These are phyloP conservation scores for Mesotaenium endlicherianum DNA, from an alignment of 139 green algal genomes.

Conservation along the genomic window DNA sequence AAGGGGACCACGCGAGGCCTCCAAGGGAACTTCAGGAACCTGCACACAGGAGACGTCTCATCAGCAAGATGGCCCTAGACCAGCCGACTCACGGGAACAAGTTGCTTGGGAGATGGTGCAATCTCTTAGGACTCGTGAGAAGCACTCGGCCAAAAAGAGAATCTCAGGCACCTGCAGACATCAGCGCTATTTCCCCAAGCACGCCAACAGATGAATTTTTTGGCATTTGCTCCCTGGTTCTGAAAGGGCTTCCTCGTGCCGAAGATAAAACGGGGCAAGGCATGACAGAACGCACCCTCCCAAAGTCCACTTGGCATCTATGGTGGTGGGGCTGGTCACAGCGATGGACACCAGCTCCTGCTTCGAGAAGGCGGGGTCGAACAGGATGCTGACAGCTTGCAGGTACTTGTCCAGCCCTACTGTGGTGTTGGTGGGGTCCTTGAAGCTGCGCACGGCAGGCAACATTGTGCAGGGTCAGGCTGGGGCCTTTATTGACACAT, in stretches of 20 bases:
- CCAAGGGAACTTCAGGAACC: constrained; percentile 38
- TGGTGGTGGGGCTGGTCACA: constrained; percentile 56
- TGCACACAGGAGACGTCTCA: too few relatives aligned
- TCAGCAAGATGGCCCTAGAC: too few relatives aligned
- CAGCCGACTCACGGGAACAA: too few relatives aligned
- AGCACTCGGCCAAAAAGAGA: too few relatives aligned
- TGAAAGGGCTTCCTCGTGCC: background rate
- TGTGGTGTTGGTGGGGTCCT: constrained; percentile 80
- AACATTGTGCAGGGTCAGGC: too few relatives aligned
- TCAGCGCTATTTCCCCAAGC: too few relatives aligned
- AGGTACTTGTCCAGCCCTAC: constrained; percentile 63
- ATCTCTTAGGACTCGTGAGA: too few relatives aligned
- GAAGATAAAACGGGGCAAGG: too few relatives aligned
- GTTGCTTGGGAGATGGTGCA: too few relatives aligned
- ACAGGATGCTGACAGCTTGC: constrained; percentile 74
- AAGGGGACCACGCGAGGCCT: constrained; percentile 8
- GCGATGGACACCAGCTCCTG: constrained; percentile 66
- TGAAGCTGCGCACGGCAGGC: constrained; percentile 63
- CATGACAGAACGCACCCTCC: constrained; percentile 55
- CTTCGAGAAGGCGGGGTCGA: constrained; percentile 65
- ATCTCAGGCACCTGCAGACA: too few relatives aligned
- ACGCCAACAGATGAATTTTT: background rate
- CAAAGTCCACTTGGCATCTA: constrained; percentile 66
- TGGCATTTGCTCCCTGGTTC: background rate
- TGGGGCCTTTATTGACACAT: too few relatives aligned